Conservation (phyloP, 2,329 filamentous ascomycete species). For the Cryphonectria radicalis region DNA sequence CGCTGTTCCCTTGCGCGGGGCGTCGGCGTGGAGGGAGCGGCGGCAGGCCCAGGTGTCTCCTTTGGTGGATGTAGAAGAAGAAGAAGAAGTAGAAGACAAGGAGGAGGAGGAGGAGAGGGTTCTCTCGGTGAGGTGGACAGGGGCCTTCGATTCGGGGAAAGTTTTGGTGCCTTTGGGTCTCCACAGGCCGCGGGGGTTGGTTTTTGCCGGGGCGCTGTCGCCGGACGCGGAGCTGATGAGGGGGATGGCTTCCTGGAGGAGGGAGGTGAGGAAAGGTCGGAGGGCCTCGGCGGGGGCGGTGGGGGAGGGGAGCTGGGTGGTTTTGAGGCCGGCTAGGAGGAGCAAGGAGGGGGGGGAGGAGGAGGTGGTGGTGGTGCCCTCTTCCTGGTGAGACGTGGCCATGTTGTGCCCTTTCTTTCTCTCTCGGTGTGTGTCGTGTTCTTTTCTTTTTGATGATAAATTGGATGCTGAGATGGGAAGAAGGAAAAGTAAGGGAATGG, state of each 20-base stretch:
- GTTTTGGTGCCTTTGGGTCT: slow-evolving; percentile 48
- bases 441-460: neutral
- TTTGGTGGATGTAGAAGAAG: slow-evolving; percentile 32
- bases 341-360: slow-evolving; percentile 41
- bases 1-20: slow-evolving; percentile 56
- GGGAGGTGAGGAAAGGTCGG: slow-evolving; percentile 52
- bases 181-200: slow-evolving; percentile 36
- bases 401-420: neutral
- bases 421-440: neutral
- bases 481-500: too few relatives aligned
- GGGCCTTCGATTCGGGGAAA: slow-evolving; percentile 52
- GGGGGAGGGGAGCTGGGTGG: slow-evolving; percentile 51
- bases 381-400: neutral
- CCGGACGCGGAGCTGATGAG: slow-evolving; percentile 60
- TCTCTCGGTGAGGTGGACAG: slow-evolving; percentile 58
- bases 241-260: slow-evolving; percentile 61
- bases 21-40: slow-evolving; percentile 63
- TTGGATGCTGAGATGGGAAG: too few relatives aligned
- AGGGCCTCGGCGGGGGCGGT: slow-evolving; percentile 48
- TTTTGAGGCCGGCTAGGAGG: slow-evolving; percentile 57
- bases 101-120: slow-evolving; percentile 39
- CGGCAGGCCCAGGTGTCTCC: slow-evolving; percentile 69
- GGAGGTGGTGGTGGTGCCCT: slow-evolving; percentile 35
- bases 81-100: too few relatives aligned
- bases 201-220: slow-evolving; percentile 33